Evolutionary conservation across 345 rosid species (phyloP).

Genomic region (Syzygium aromaticum): DNA sequence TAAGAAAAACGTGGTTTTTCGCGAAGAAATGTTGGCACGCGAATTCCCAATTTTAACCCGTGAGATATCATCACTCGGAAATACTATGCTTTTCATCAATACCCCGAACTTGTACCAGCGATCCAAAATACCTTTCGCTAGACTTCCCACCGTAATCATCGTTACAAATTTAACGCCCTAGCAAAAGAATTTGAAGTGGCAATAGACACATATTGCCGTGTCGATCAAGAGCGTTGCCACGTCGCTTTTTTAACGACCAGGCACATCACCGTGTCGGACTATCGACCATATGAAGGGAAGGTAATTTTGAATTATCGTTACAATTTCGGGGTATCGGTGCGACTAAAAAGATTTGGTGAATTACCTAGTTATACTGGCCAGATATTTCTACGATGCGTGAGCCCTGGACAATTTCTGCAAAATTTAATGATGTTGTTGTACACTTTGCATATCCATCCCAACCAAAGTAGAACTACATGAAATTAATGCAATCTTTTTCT

Average conservation of each 20-base stretch:
- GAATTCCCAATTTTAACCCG: neutral
- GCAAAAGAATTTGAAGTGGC: neutral
- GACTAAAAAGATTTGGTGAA: too few relatives aligned
- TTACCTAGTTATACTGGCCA: neutral
- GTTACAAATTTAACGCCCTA: neutral
- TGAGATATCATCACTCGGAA: neutral
- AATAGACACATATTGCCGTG: neutral
- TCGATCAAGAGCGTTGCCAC: neutral
- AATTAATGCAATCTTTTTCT: neutral
- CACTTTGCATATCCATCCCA: neutral
- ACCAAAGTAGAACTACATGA: neutral
- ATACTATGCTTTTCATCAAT: neutral
- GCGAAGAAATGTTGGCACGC: neutral
- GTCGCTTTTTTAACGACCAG: neutral
- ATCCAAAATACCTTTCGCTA: neutral
- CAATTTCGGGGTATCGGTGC: neutral
- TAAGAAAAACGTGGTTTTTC: neutral
- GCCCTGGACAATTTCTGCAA: neutral
- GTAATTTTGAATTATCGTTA: neutral
- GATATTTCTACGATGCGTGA: neutral
- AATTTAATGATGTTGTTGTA: neutral
- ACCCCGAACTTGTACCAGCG: neutral
- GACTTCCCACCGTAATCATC: neutral
- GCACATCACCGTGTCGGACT: neutral
- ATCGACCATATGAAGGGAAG: neutral